A percentile compares a stretch with the other conserved stretches of the same genome.
phyloP scores from a whole-genome alignment of 345 rosid genomes.

The Leavenworthia alabamica region DNA sequence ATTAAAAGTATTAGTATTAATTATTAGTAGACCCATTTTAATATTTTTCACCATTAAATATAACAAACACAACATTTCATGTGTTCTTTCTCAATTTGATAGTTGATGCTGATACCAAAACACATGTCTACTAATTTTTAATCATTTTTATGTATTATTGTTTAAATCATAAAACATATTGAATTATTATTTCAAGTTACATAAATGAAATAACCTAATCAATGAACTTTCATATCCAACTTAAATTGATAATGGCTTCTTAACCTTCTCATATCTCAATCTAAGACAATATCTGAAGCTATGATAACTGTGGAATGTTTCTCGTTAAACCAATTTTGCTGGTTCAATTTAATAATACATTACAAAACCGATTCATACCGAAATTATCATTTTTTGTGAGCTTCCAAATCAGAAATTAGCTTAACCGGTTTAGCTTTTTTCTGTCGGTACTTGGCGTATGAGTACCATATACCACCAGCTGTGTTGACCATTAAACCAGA shows the following conservation, averaged over 20 bases:
- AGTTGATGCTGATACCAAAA: neutral
- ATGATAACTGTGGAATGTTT: neutral
- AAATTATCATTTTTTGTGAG: constrained; percentile 44
- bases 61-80: constrained; percentile 5
- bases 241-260: neutral
- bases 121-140: neutral
- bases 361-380: neutral
- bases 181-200: neutral
- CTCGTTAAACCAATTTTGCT: neutral
- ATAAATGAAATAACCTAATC: neutral
- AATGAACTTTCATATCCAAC: neutral
- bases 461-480: constrained; percentile 94
- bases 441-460: constrained; percentile 72
- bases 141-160: no score
- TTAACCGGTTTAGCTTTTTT: constrained; percentile 57
- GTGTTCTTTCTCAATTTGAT: neutral
- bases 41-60: neutral
- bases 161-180: no score
- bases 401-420: constrained; percentile 51
- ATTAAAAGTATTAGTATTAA: neutral
- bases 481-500: constrained; percentile 83
- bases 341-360: neutral
- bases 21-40: neutral
- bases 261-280: neutral
- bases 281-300: neutral